These are phyloP conservation scores for Tetradesmus obliquus DNA, from an alignment of 139 green algal genomes.

Conservation along the genomic window DNA sequence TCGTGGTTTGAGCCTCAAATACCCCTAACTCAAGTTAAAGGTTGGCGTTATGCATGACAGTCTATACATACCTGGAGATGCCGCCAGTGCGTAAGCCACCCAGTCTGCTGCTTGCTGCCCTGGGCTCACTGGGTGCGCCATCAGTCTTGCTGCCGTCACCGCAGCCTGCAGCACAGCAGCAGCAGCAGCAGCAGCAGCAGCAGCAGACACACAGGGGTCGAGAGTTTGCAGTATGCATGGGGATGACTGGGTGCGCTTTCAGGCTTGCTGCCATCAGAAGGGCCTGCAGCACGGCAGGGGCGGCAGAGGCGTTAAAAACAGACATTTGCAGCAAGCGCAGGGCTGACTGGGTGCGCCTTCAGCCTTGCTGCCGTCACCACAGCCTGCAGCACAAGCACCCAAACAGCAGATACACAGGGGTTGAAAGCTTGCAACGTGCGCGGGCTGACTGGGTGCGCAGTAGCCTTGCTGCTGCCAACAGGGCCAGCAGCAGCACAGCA, in stretches of 20 bases:
- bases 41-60: too few relatives aligned
- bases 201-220: too few relatives aligned
- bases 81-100: slow-evolving; percentile 25
- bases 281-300: too few relatives aligned
- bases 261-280: too few relatives aligned
- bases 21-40: too few relatives aligned
- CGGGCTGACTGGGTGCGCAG: not conserved
- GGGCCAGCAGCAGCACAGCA: not conserved
- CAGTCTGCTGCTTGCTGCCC: slow-evolving; percentile 22
- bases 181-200: not conserved
- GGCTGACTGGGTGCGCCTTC: too few relatives aligned
- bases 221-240: too few relatives aligned
- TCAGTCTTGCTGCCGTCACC: not conserved
- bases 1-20: too few relatives aligned
- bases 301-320: too few relatives aligned
- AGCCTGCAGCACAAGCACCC: not conserved
- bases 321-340: too few relatives aligned
- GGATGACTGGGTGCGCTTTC: not conserved
- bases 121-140: not conserved
- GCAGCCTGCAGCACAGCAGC: not conserved
- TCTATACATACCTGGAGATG: not conserved
- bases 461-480: not conserved
- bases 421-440: too few relatives aligned
- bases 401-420: too few relatives aligned
- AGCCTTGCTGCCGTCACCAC: not conserved